Conservation (phyloP, 306 rosid genomes). For the Quercus engelmannii region DNA sequence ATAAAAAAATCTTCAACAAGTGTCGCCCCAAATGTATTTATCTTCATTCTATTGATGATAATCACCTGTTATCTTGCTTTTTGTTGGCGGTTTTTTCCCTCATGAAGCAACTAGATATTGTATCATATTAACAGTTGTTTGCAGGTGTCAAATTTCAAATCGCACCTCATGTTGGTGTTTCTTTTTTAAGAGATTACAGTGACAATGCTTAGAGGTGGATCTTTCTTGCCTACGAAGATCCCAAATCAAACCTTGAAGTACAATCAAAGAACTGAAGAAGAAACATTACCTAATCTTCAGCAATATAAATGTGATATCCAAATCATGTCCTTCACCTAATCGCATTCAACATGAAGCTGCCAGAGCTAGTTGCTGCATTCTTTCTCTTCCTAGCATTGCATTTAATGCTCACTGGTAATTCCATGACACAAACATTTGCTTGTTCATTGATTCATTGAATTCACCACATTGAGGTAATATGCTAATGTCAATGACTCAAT, state of each 20-base stretch:
- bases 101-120: background rate
- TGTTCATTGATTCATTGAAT: background rate
- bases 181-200: slow-evolving; percentile 18
- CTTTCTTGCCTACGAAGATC: slow-evolving; percentile 43
- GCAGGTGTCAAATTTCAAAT: slow-evolving; percentile 22
- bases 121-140: background rate
- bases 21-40: too few relatives aligned
- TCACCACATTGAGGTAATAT: too few relatives aligned
- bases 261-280: slow-evolving; percentile 41
- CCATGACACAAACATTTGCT: background rate
- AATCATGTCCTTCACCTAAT: slow-evolving; percentile 5
- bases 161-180: slow-evolving; percentile 3
- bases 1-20: too few relatives aligned
- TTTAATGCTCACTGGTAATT: slow-evolving; percentile 44
- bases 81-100: background rate
- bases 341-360: slow-evolving; percentile 43
- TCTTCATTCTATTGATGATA: background rate
- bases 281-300: slow-evolving; percentile 1
- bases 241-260: slow-evolving; percentile 51
- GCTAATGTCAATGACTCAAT: too few relatives aligned
- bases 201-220: slow-evolving; percentile 20
- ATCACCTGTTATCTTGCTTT: background rate
- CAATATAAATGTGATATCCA: slow-evolving; percentile 11
- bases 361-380: slow-evolving; percentile 16
- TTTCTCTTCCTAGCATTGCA: slow-evolving; percentile 32